These are phyloP conservation scores for Porogramme epimiltina DNA, from an alignment of 1,284 basidiomycete species.

Conservation along the genomic window DNA sequence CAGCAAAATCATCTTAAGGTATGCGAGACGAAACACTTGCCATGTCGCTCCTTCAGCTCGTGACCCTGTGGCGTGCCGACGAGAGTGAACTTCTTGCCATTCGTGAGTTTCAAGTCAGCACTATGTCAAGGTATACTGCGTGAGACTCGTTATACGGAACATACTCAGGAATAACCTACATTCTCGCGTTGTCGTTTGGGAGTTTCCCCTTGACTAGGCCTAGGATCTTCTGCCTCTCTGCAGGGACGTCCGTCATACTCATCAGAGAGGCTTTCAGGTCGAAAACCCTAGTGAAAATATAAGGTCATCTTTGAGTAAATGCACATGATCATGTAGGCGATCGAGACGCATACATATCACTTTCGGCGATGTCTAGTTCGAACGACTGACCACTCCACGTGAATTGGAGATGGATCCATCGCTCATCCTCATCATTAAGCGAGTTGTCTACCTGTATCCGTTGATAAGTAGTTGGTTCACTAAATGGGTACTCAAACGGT, in stretches of 20 bases:
- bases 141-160: background rate
- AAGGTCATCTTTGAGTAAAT: no score
- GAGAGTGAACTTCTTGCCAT: constrained; percentile 76
- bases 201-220: constrained; percentile 86
- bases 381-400: constrained; percentile 65
- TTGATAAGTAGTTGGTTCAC: no score
- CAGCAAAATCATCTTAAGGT: constrained; percentile 5
- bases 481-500: no score
- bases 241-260: constrained; percentile 78
- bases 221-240: constrained; percentile 87
- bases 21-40: no score
- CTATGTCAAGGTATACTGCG: constrained; percentile 33
- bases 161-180: constrained; percentile 45
- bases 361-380: constrained; percentile 63
- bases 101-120: constrained; percentile 56
- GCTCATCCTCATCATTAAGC: constrained; percentile 22
- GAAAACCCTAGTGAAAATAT: constrained; percentile 49
- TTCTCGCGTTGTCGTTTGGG: constrained; percentile 69
- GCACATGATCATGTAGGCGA: background rate
- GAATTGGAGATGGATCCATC: constrained; percentile 65
- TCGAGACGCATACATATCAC: constrained; percentile 56
- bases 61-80: constrained; percentile 83
- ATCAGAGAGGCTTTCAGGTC: constrained; percentile 70
- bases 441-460: constrained; percentile 8
- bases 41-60: constrained; percentile 78